Percentiles rank a stretch among this genome's conserved stretches.
These are phyloP conservation scores for Yamadazyma dendronema DNA, from an alignment of 1,139 yeast genomes.

Conservation along the genomic window DNA sequence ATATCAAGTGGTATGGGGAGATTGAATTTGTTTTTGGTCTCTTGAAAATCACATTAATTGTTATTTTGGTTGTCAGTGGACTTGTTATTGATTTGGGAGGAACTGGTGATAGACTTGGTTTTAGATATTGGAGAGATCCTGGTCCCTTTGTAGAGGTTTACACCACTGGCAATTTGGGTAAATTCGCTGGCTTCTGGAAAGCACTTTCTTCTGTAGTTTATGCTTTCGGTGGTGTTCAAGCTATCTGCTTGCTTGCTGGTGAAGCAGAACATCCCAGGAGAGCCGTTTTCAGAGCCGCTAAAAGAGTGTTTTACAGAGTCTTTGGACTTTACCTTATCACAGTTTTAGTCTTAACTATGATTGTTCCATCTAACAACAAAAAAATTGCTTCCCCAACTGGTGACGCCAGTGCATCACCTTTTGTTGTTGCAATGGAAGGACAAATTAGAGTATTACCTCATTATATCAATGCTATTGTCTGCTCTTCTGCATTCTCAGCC, in stretches of 20 bases:
- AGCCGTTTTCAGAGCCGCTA: slow-evolving; percentile 69
- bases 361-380: slow-evolving; percentile 39
- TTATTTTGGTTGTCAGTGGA: slow-evolving; percentile 42
- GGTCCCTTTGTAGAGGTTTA: slow-evolving; percentile 52
- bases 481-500: slow-evolving; percentile 50
- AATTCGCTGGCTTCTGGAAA: slow-evolving; percentile 63
- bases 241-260: slow-evolving; percentile 80
- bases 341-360: slow-evolving; percentile 44
- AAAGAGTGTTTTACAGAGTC: slow-evolving; percentile 71
- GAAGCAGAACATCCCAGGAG: slow-evolving; percentile 71
- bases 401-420: slow-evolving; percentile 37
- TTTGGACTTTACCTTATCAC: slow-evolving; percentile 53
- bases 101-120: slow-evolving; percentile 43
- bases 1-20: slow-evolving; percentile 46
- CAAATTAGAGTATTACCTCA: slow-evolving; percentile 41
- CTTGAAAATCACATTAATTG: slow-evolving; percentile 56
- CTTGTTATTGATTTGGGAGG: slow-evolving; percentile 37
- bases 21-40: slow-evolving; percentile 41
- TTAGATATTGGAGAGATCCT: slow-evolving; percentile 38
- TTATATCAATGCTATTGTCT: slow-evolving; percentile 53
- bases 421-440: slow-evolving; percentile 40
- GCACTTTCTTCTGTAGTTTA: slow-evolving; percentile 83
- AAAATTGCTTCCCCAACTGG: slow-evolving; percentile 30
- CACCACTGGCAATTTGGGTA: slow-evolving; percentile 57
- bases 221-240: slow-evolving; percentile 59